Conservation (phyloP, 192 early-diverging fungal genomes). For the Paraglomus occultum region DNA sequence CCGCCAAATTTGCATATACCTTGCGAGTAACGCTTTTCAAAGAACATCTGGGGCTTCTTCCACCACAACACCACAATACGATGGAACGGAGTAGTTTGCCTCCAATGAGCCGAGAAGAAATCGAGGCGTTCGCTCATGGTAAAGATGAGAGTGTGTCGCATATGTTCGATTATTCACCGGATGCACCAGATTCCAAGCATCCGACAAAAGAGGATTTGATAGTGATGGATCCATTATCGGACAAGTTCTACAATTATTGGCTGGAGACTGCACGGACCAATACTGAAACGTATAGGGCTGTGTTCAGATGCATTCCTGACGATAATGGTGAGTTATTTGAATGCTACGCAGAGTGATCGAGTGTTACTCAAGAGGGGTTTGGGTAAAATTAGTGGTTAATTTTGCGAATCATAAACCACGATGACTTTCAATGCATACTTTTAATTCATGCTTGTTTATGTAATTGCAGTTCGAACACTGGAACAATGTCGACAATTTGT, state of each 20-base stretch:
- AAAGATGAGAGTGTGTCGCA: not conserved
- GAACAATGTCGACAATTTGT: slow-evolving; percentile 36
- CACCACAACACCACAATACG: slow-evolving; percentile 38
- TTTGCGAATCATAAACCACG: no score
- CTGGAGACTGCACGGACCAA: slow-evolving; percentile 69
- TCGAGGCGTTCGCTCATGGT: not conserved
- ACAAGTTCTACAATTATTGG: slow-evolving; percentile 57
- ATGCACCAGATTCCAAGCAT: slow-evolving; percentile 12
- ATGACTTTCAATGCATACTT: no score
- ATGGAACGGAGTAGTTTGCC: slow-evolving; percentile 40
- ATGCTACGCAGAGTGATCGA: not conserved
- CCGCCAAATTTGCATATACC: slow-evolving; percentile 68
- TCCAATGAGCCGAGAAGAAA: slow-evolving; percentile 33
- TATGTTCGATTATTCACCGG: not conserved
- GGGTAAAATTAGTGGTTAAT: no score
- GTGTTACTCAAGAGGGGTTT: no score
- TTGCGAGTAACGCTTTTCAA: slow-evolving; percentile 75
- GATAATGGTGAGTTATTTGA: slow-evolving; percentile 55
- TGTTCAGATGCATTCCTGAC: slow-evolving; percentile 86
- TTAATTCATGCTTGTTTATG: no score
- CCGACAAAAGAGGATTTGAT: slow-evolving; percentile 36
- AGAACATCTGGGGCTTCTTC: slow-evolving; percentile 77
- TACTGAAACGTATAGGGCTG: slow-evolving; percentile 64
- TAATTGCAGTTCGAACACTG: no score
- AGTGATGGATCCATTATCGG: slow-evolving; percentile 69